These are phyloP conservation scores for Bassia scoparia DNA, from an alignment of 148 eudicot genomes.

Conservation along the genomic window DNA sequence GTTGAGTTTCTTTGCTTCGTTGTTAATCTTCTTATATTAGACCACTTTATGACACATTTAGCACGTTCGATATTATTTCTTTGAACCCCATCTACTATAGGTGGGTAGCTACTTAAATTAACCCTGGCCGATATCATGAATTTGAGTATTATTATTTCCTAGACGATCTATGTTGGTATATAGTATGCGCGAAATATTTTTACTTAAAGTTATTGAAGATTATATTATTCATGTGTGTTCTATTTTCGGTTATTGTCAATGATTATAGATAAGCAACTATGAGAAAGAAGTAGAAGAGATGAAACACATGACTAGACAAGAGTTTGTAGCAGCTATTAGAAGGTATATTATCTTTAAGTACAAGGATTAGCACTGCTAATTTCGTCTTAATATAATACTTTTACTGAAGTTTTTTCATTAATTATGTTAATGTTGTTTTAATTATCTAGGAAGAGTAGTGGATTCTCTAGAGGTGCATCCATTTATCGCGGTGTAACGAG, in stretches of 20 bases:
- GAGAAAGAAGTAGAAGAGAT: slow-evolving; percentile 94
- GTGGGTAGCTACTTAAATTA: too few relatives aligned
- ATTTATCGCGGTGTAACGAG: slow-evolving; percentile 98
- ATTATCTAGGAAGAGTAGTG: slow-evolving; percentile 80
- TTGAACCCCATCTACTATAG: too few relatives aligned
- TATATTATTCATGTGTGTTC: too few relatives aligned
- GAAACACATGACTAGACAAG: slow-evolving; percentile 98
- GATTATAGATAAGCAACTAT: slow-evolving; percentile 73
- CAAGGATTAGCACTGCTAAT: not conserved
- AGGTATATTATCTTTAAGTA: slow-evolving; percentile 40
- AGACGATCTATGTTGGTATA: too few relatives aligned
- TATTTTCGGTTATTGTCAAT: not conserved
- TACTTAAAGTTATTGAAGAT: too few relatives aligned
- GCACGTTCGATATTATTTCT: too few relatives aligned
- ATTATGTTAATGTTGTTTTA: slow-evolving; percentile 6
- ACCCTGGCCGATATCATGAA: too few relatives aligned
- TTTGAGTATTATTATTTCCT: too few relatives aligned
- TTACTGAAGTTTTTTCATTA: too few relatives aligned
- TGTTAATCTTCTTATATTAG: too few relatives aligned
- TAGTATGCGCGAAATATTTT: not conserved
- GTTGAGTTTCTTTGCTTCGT: slow-evolving; percentile 30
- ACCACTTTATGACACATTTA: too few relatives aligned
- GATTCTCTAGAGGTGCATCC: slow-evolving; percentile 95
- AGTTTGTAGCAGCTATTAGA: slow-evolving; percentile 89
- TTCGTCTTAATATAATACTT: not conserved